Percentiles rank a stretch among this genome's conserved stretches.
These are phyloP conservation scores for Cyclanthera cordifolia DNA, from an alignment of 306 rosid genomes.

Conservation along the genomic window DNA sequence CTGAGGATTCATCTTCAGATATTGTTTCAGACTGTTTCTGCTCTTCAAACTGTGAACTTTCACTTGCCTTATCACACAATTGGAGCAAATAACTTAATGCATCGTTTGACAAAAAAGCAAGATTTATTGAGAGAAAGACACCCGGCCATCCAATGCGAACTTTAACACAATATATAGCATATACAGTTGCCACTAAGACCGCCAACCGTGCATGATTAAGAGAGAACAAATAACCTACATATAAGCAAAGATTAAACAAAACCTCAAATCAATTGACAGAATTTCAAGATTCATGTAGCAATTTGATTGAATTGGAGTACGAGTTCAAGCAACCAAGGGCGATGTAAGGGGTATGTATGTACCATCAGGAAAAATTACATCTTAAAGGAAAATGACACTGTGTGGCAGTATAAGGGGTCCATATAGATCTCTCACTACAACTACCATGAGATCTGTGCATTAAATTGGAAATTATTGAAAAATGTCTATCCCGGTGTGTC, in stretches of 20 bases:
- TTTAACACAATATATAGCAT: slow-evolving; percentile 77
- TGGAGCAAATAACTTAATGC: slow-evolving; percentile 63
- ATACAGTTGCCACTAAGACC: slow-evolving; percentile 61
- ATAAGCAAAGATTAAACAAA: slow-evolving; percentile 9
- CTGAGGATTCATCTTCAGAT: slow-evolving; percentile 57
- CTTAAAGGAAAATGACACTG: not conserved
- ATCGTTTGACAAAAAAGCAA: slow-evolving; percentile 78
- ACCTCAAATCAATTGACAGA: not conserved
- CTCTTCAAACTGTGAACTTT: slow-evolving; percentile 66
- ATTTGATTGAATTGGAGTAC: not conserved
- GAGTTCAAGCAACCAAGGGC: not conserved
- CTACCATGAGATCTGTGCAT: not conserved
- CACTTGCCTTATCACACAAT: slow-evolving; percentile 79
- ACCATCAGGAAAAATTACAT: not conserved
- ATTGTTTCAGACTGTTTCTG: slow-evolving; percentile 54
- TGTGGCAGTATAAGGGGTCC: not conserved
- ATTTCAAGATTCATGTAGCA: not conserved
- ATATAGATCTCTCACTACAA: not conserved
- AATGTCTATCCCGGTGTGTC: not conserved
- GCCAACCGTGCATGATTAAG: slow-evolving; percentile 83
- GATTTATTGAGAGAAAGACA: slow-evolving; percentile 66
- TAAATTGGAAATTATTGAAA: not conserved
- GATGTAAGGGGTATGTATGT: not conserved
- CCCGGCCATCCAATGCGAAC: slow-evolving; percentile 88
- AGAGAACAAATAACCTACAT: slow-evolving; percentile 88